Evolutionary conservation across 352 stramenopile genomes (phyloP), one percentile per base, ranked within the genome.

Genomic region (Pythium dissotocum): DNA sequence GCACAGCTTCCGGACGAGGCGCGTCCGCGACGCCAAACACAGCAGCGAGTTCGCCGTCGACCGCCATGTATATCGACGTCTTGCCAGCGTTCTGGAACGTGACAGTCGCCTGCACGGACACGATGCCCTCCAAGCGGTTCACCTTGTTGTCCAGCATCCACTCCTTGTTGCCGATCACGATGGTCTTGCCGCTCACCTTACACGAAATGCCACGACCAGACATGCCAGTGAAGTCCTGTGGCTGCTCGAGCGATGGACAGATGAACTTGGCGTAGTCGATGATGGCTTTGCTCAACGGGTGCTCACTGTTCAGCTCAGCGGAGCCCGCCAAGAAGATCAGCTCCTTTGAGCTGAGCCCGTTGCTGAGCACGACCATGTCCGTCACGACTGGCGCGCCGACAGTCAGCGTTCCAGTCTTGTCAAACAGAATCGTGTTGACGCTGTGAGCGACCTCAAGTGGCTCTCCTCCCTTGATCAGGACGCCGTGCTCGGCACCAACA

Each of bases 331-430:
- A 67, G 69, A 87, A 90, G 61, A 97, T 91, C 2, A 97, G 67
- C 61, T 89, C 75, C 54, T 94, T 88, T 42, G 98, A 92, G 44
- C 75, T 85, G 38, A 90, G 57, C 49, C 84, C 86, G 67, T 86
- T 93, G 54, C 61, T 91, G 55, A 93, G 74, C 30, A 97, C 81
- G 16, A 97, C 78, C 38, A 97, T 83, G 63, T 97, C 80, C 44
- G 84, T 93, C 52, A 98, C 90, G 8, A 86, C 79, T 6, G 96
- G 96, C 51, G 94, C 84, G 8, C 97, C 97, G 21, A 92, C 83
- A 1, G 97, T 99, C 13, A 99, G 72, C 18, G 97, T 99, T 2
- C 98, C 98, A 1, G 98, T 99, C 83, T 99, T 99, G 81, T 99
- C 98, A 74, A 99, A 99, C 30, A 99, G 75, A 60, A 99, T 96